phyloP scores from a whole-genome alignment of 1,284 basidiomycete genomes.

The Sporisorium scitamineum region DNA sequence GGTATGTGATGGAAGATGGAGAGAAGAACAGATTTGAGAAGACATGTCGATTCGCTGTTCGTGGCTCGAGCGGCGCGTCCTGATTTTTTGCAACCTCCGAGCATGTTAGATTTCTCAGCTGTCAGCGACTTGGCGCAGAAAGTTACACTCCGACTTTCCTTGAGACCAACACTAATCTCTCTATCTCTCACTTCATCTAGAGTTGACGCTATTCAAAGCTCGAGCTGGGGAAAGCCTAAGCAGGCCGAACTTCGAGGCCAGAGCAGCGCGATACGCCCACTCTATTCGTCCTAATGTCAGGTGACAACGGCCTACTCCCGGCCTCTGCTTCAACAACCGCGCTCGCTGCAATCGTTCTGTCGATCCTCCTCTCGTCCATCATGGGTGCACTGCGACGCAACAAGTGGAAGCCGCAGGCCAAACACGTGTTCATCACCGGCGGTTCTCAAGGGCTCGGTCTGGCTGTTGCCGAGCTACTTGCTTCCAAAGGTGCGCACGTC shows the following conservation, averaged over 20 bases:
- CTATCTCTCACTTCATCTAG: too few species aligned
- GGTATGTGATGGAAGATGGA: too few species aligned
- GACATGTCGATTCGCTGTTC: too few species aligned
- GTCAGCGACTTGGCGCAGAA: neutral
- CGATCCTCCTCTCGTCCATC: conserved; percentile 32
- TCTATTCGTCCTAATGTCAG: conserved; percentile 1
- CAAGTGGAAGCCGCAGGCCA: conserved; percentile 33
- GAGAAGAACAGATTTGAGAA: too few species aligned
- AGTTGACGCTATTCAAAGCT: too few species aligned
- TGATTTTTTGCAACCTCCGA: too few species aligned
- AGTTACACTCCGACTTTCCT: conserved; percentile 17
- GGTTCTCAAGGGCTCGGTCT: conserved; percentile 84
- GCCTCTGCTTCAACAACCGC: conserved; percentile 14
- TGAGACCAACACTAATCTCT: conserved; percentile 26
- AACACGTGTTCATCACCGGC: conserved; percentile 76
- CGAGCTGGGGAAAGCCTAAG: neutral
- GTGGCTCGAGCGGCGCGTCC: too few species aligned
- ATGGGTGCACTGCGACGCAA: conserved; percentile 33
- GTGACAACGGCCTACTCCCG: neutral
- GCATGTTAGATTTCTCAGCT: too few species aligned
- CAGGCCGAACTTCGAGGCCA: conserved; percentile 2
- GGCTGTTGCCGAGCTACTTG: conserved; percentile 77
- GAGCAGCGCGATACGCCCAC: neutral
- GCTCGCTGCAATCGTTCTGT: conserved; percentile 13
- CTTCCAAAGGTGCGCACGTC: conserved; percentile 80